Percentiles rank a stretch among this genome's conserved stretches.
phyloP scores from a whole-genome alignment of 2,329 filamentous ascomycete species.

The Fusarium robinianum region DNA sequence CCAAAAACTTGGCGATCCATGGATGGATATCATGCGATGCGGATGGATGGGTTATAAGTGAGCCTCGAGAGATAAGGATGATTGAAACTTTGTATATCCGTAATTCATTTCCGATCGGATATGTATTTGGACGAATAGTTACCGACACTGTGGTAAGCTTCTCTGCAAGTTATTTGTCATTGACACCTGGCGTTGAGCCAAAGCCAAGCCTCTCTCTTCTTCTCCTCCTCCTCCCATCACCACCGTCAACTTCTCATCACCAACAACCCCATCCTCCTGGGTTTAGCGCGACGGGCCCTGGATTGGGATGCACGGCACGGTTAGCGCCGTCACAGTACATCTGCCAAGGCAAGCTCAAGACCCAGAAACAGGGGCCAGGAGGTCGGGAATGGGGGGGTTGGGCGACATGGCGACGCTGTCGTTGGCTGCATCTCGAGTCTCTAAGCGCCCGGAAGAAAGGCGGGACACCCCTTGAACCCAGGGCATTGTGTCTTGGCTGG shows the following conservation, averaged over 20 bases:
- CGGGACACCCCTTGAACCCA: slow-evolving; percentile 9
- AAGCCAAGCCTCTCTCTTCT: background rate
- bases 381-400: slow-evolving; percentile 11
- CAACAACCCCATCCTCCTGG: slow-evolving; percentile 4
- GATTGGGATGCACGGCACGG: background rate
- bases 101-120: too few relatives aligned
- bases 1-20: background rate
- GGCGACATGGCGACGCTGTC: slow-evolving; percentile 10
- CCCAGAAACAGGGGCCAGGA: slow-evolving; percentile 7
- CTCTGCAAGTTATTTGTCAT: too few relatives aligned
- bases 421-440: slow-evolving; percentile 26
- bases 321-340: slow-evolving; percentile 39
- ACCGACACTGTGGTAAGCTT: too few relatives aligned
- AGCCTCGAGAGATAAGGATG: background rate
- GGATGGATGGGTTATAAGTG: background rate
- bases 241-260: too few relatives aligned
- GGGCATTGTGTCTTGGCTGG: slow-evolving; percentile 22
- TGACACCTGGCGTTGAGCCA: too few relatives aligned
- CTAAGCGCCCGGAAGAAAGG: slow-evolving; percentile 34
- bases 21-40: slow-evolving; percentile 4
- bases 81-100: too few relatives aligned
- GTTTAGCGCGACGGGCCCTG: slow-evolving; percentile 8
- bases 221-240: too few relatives aligned
- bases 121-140: too few relatives aligned
- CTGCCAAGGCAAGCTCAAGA: slow-evolving; percentile 1